Evolutionary conservation across 352 stramenopile species (phyloP), one percentile per base, ranked within the genome.

Genomic region (Pythium folliculosum): DNA sequence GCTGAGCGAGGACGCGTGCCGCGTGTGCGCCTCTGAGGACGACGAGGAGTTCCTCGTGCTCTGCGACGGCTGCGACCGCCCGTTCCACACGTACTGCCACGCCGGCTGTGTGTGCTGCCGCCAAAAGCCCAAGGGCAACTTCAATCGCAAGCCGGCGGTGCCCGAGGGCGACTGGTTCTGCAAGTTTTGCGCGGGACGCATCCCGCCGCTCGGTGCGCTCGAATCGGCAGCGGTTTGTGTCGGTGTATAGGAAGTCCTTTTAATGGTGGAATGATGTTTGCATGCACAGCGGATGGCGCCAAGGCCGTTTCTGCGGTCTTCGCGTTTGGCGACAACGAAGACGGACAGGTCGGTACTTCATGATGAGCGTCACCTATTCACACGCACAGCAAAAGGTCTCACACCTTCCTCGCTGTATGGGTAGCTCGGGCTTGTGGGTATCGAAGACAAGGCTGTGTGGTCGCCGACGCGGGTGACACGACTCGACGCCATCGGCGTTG

Each of bases 111-210:
- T 86, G 23, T 94, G 86, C 75, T 94, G 86, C 72, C 77, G 79
- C 58, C 75, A 81, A 40, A 92, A 92, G 66, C 86, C 86, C 54
- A 87, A 86, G 68, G 87, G 82, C 74, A 89, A 82, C 68, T 92
- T 92, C 70, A 81, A 80, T 45, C 83, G 83, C 71, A 89, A 90
- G 62, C 83, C 81, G 13, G 71, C 82, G 0, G 86, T 94, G 60
- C 86, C 86, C 35, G 83, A 94, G 25, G 86, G 86, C 64, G 86
- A 94, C 70, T 94, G 86, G 86, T 94, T 92, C 63, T 92, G 86
- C 82, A 94, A 94, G 72, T 91, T 94, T 50, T 94, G 86, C 64
- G 81, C 82, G 14, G 86, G 82, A 23, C 86, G 76, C 47, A 62
- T 88, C 27, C 77, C 84, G 40, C 23, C 67, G 17, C 74, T 87